phyloP scores from a whole-genome alignment of 1,284 basidiomycete species.

The Somion occarium region DNA sequence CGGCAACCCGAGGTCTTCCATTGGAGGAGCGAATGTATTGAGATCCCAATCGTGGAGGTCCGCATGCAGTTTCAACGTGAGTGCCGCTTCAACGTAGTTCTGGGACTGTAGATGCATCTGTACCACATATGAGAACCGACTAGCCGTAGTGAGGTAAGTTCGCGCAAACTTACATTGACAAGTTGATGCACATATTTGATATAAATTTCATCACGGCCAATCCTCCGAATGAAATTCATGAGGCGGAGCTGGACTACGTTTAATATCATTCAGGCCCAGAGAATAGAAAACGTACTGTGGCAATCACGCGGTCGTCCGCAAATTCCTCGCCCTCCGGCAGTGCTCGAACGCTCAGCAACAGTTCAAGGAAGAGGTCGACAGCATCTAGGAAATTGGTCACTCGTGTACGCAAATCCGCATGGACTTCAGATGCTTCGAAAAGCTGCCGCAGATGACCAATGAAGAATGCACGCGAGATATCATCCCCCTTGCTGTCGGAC shows the following conservation, averaged over 20 bases:
- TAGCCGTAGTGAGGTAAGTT: too few species aligned
- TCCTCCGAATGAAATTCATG: slow-evolving; percentile 87
- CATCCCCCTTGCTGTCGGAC: slow-evolving; percentile 87
- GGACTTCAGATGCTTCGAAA: slow-evolving; percentile 81
- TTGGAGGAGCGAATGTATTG: slow-evolving; percentile 74
- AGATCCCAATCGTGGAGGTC: slow-evolving; percentile 91
- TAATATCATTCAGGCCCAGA: slow-evolving; percentile 1
- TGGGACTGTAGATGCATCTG: slow-evolving; percentile 83
- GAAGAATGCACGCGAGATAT: slow-evolving; percentile 90
- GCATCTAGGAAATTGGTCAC: slow-evolving; percentile 85
- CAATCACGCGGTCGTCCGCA: slow-evolving; percentile 91
- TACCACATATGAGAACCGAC: background rate
- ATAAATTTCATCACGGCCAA: slow-evolving; percentile 86
- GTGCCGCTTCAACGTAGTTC: slow-evolving; percentile 89
- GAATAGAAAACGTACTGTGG: slow-evolving; percentile 49
- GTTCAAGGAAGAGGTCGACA: slow-evolving; percentile 90
- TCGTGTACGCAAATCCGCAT: slow-evolving; percentile 72
- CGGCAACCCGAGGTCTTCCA: slow-evolving; percentile 84
- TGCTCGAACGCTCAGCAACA: slow-evolving; percentile 88
- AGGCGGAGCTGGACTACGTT: slow-evolving; percentile 59
- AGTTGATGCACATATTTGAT: slow-evolving; percentile 95
- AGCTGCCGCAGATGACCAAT: slow-evolving; percentile 87
- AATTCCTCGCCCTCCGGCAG: slow-evolving; percentile 93
- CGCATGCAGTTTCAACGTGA: slow-evolving; percentile 90
- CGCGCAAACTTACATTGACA: slow-evolving; percentile 76